Base-by-base conservation (phyloP, 2,329 filamentous ascomycete genomes). In the Neobulgaria alba region DNA sequence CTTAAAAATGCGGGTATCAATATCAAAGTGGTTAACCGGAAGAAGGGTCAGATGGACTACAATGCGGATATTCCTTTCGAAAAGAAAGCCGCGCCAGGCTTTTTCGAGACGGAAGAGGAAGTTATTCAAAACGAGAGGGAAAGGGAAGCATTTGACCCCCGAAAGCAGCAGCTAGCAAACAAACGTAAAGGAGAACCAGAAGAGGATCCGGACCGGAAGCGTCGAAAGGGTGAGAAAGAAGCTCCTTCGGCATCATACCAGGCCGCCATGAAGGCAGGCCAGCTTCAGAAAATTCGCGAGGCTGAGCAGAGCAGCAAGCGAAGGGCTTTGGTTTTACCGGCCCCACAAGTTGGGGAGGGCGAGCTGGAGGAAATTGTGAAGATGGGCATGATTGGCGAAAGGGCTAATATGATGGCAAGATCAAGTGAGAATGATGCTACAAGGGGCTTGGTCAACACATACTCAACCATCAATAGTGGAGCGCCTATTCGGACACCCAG, bases 1-100 rank as follows among this genome's bases (percentile, higher is more conserved):
- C 77, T 98, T 51, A 98, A 98, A 68, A 93, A 89, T 60, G 88
- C 92, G 2, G 92, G 92, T 35, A 96, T 98, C 66, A 98, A 98
- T 62, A 88, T 96, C 68, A 98, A 96, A 65, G 81, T 96, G 42
- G 79, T 80, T 2, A 92, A 84, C 10, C 79, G 84, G 46, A 96
- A 96, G 69, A 81, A 87, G 69, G 92, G 92, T 0, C 83, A 96
- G 67, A 98, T 98, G 87, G 92, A 98, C 64, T 98, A 98, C 69
- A 98, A 98, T 63, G 92, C 92, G 55, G 92, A 98, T 55, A 94
- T 98, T 50, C 92, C 92, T 0, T 96, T 98, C 51, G 92, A 98
- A 63, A 95, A 92, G 64, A 85, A 85, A 49, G 82, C 92, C 0
- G 82, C 84, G 0, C 69, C 80, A 16, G 92, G 92, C 10, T 98